A percentile compares a stretch with the other conserved stretches of the same genome.
Conservation (phyloP, 2,329 filamentous ascomycete species). For the Aspergillus fructus region DNA sequence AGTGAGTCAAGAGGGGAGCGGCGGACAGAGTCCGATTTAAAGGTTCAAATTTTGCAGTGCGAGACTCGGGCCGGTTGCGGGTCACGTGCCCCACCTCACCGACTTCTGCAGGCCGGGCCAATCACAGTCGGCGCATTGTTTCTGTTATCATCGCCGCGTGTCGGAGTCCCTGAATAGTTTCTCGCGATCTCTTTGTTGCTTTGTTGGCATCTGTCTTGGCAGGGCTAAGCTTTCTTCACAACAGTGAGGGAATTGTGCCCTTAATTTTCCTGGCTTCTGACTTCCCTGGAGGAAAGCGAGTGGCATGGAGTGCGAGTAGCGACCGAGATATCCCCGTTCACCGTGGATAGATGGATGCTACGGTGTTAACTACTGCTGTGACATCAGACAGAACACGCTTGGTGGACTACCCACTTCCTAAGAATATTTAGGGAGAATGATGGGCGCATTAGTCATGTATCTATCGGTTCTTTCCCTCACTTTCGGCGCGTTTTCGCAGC, state of each 20-base stretch:
- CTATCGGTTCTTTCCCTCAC: background rate
- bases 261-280: too few relatives aligned
- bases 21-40: slow-evolving; percentile 6
- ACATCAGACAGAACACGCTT: background rate
- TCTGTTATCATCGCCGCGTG: slow-evolving; percentile 9
- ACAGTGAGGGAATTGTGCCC: background rate
- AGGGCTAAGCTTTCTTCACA: background rate
- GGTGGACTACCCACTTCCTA: background rate
- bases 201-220: background rate
- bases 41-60: slow-evolving; percentile 11
- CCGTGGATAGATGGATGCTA: too few relatives aligned
- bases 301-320: too few relatives aligned
- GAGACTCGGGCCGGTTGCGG: slow-evolving; percentile 23
- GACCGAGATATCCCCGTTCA: too few relatives aligned
- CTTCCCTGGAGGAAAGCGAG: too few relatives aligned
- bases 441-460: background rate
- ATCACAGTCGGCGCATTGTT: slow-evolving; percentile 21
- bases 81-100: slow-evolving; percentile 31
- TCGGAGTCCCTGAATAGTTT: slow-evolving; percentile 2
- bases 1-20: slow-evolving; percentile 11
- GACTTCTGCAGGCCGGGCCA: slow-evolving; percentile 24
- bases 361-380: background rate
- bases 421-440: background rate
- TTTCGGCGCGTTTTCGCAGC: background rate
- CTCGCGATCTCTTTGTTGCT: slow-evolving; percentile 1